A percentile compares a stretch with the other conserved stretches of the same genome.
phyloP scores from a whole-genome alignment of 352 stramenopile species.

The Globisporangium perplexum region DNA sequence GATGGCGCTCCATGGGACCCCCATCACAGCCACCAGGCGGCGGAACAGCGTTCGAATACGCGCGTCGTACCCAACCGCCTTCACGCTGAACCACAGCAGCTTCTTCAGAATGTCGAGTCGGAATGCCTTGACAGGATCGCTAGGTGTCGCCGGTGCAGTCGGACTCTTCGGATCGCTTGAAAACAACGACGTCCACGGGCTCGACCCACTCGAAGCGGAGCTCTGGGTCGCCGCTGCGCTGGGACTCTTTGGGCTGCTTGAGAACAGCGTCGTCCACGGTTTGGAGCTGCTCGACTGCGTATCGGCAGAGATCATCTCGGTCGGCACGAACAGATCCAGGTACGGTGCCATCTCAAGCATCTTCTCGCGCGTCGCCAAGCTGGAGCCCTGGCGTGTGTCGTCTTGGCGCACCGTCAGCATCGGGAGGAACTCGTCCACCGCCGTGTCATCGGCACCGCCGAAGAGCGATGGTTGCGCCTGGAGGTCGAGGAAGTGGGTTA shows the following conservation, averaged over 20 bases:
- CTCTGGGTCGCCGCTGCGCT: background rate
- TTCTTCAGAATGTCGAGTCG: slow-evolving; percentile 57
- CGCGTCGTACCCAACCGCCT: slow-evolving; percentile 73
- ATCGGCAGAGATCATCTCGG: slow-evolving; percentile 6
- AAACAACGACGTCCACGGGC: background rate
- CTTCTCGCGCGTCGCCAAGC: background rate
- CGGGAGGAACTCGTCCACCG: slow-evolving; percentile 57
- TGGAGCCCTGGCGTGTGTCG: slow-evolving; percentile 8
- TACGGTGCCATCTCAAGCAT: slow-evolving; percentile 62
- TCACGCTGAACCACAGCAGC: slow-evolving; percentile 78
- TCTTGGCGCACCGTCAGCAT: slow-evolving; percentile 43
- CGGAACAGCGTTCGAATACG: slow-evolving; percentile 50
- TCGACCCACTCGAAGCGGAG: background rate
- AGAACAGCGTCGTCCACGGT: slow-evolving; percentile 4
- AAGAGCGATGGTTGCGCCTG: background rate
- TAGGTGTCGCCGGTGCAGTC: background rate
- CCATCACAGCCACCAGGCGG: slow-evolving; percentile 33
- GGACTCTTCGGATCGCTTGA: background rate
- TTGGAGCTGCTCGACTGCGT: background rate
- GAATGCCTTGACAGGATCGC: slow-evolving; percentile 25
- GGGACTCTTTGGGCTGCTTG: background rate
- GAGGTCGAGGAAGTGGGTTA: slow-evolving; percentile 54
- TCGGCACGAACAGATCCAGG: slow-evolving; percentile 41
- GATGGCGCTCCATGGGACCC: slow-evolving; percentile 48
- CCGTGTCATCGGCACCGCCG: slow-evolving; percentile 8